Evolutionary conservation across 306 rosid species (phyloP).

Genomic region (Castanospermum australe): DNA sequence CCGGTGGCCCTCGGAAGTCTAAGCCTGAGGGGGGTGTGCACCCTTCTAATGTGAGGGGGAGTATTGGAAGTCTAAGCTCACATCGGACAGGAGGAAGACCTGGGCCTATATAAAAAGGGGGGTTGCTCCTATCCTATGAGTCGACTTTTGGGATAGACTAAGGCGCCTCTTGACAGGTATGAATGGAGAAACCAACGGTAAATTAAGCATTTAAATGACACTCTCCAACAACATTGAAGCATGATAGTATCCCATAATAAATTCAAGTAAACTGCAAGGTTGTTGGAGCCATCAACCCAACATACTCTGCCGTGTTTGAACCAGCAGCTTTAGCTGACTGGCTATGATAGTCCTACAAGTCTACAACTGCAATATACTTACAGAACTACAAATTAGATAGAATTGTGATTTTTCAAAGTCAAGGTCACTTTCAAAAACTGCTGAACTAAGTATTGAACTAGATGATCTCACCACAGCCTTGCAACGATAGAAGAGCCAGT

Average conservation of each 20-base stretch:
- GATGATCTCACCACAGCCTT: constrained; percentile 94
- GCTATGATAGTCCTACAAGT: background rate
- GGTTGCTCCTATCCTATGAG: too few species aligned
- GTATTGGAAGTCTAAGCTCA: too few species aligned
- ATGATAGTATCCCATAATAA: background rate
- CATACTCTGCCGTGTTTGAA: background rate
- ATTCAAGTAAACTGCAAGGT: background rate
- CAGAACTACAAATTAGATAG: background rate
- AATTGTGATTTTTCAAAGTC: constrained; percentile 6
- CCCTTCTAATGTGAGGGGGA: too few species aligned
- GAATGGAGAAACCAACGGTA: background rate
- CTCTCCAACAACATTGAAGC: constrained; percentile 8
- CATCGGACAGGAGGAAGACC: too few species aligned
- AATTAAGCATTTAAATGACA: background rate
- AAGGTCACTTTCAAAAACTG: background rate
- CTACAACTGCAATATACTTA: background rate
- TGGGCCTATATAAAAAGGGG: too few species aligned
- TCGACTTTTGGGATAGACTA: too few species aligned
- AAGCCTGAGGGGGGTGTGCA: too few species aligned
- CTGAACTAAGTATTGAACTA: constrained; percentile 1
- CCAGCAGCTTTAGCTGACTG: background rate
- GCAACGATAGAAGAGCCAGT: constrained; percentile 97
- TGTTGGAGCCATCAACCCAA: background rate
- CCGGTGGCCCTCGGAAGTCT: too few species aligned
- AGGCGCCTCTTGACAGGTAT: too few species aligned